These are phyloP conservation scores for Antarctomyces pellizariae DNA, from an alignment of 495 filamentous ascomycete genomes.

Conservation along the genomic window DNA sequence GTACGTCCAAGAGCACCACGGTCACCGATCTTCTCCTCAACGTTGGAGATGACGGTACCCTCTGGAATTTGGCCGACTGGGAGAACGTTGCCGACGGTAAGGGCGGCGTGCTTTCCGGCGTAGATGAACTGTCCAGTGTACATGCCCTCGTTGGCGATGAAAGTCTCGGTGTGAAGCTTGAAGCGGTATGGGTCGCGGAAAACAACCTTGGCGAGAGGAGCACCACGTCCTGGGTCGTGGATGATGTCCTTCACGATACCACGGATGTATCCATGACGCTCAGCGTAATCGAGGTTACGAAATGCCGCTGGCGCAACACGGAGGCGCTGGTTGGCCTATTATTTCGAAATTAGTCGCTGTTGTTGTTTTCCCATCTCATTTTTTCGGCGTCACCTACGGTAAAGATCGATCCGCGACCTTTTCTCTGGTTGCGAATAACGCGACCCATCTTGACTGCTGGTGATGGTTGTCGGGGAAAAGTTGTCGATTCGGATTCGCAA, in stretches of 20 bases:
- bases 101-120: slow-evolving; percentile 89
- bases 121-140: slow-evolving; percentile 99
- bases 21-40: slow-evolving; percentile 97
- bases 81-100: slow-evolving; percentile 93
- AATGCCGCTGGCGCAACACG: slow-evolving; percentile 79
- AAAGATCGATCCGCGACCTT: slow-evolving; percentile 96
- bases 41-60: slow-evolving; percentile 95
- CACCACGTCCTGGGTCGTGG: slow-evolving; percentile 95
- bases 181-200: slow-evolving; percentile 89
- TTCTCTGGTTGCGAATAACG: slow-evolving; percentile 93
- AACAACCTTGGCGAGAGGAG: slow-evolving; percentile 82
- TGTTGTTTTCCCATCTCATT: slow-evolving; percentile 19
- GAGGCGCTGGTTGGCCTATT: slow-evolving; percentile 65
- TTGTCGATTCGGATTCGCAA: no score
- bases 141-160: slow-evolving; percentile 99
- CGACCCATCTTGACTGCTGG: slow-evolving; percentile 31
- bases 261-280: slow-evolving; percentile 89
- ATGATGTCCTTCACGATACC: slow-evolving; percentile 97
- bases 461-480: slow-evolving; percentile 1
- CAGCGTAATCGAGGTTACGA: slow-evolving; percentile 80
- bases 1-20: slow-evolving; percentile 87
- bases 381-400: slow-evolving; percentile 17
- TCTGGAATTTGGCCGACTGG: slow-evolving; percentile 84
- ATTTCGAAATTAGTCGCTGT: no score
- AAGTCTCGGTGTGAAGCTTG: slow-evolving; percentile 80